Conservation (phyloP, 2,329 filamentous ascomycete species). For the Pseudocercospora vitis region DNA sequence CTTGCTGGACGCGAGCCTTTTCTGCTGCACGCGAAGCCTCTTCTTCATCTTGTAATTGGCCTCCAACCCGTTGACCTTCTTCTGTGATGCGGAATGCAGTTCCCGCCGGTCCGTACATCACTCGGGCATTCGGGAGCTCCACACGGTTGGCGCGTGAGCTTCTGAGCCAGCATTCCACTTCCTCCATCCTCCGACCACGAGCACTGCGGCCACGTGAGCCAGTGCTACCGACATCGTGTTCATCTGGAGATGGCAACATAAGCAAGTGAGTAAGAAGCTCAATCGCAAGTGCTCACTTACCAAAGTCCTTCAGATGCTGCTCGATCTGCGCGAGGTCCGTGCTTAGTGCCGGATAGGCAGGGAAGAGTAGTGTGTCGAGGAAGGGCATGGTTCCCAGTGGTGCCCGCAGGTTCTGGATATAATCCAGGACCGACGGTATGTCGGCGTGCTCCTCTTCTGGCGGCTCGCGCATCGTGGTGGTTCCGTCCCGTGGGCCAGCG, state of each 20-base stretch:
- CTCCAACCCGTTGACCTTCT: constrained; percentile 6
- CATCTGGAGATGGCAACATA: constrained; percentile 8
- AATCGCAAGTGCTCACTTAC: constrained; percentile 4
- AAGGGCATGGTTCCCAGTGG: constrained; percentile 1
- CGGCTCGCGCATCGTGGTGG: neutral
- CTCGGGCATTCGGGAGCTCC: neutral
- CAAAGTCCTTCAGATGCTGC: constrained; percentile 12
- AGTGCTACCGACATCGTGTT: constrained; percentile 2
- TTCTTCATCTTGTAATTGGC: constrained; percentile 1
- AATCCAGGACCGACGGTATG: constrained; percentile 18
- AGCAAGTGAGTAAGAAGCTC: constrained; percentile 1
- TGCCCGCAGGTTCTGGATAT: constrained; percentile 9
- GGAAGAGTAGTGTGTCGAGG: constrained; percentile 8
- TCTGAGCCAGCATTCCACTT: neutral
- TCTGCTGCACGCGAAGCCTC: too few relatives aligned
- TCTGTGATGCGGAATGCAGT: constrained; percentile 1
- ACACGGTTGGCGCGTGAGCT: neutral
- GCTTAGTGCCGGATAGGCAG: constrained; percentile 8
- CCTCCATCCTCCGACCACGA: neutral
- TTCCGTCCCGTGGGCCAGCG: neutral
- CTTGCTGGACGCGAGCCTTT: neutral
- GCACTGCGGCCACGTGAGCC: neutral
- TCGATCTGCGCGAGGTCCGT: constrained; percentile 10
- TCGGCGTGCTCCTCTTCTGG: constrained; percentile 19
- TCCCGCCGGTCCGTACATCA: constrained; percentile 6